Evolutionary conservation across 2,329 filamentous ascomycete species (phyloP), one percentile per base, ranked within the genome.

Genomic region (Xylariaceae sp.): DNA sequence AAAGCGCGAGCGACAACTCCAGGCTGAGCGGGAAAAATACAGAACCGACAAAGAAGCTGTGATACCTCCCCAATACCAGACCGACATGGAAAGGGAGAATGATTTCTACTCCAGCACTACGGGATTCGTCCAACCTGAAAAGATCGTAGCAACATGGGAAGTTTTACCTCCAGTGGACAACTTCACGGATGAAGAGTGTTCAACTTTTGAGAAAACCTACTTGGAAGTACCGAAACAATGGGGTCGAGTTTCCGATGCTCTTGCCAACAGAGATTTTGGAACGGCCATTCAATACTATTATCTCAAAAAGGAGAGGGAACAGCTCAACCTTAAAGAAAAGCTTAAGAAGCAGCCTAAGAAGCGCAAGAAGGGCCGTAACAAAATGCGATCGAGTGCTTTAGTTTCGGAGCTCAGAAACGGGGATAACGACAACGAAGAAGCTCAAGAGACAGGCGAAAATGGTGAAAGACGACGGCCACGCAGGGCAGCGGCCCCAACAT

Each of bases 231-330:
- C 88, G 0, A 94, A 94, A 76, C 88, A 91, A 65, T 94, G 88
- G 87, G 87, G 87, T 54, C 84, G 83, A 63, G 84, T 94, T 55
- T 86, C 88, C 4, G 83, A 87, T 55, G 77, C 78, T 29, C 73
- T 92, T 4, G 79, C 80, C 0, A 77, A 80, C 32, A 83, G 88
- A 29, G 84, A 88, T 64, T 91, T 89, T 70, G 86, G 87, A 60
- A 82, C 88, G 46, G 90, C 87, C 70, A 94, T 94, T 62, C 86
- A 90, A 67, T 90, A 91, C 70, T 94, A 94, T 71, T 94, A 94
- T 70, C 78, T 88, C 59, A 88, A 86, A 67, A 94, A 84, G 73
- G 88, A 88, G 67, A 92, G 83, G 72, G 87, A 86, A 72, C 79
- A 84, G 46, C 80, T 84, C 42, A 85, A 88, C 59, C 84, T 91